Conservation (phyloP, 129 eudicot species). For the Chrysanthemum makinoi region DNA sequence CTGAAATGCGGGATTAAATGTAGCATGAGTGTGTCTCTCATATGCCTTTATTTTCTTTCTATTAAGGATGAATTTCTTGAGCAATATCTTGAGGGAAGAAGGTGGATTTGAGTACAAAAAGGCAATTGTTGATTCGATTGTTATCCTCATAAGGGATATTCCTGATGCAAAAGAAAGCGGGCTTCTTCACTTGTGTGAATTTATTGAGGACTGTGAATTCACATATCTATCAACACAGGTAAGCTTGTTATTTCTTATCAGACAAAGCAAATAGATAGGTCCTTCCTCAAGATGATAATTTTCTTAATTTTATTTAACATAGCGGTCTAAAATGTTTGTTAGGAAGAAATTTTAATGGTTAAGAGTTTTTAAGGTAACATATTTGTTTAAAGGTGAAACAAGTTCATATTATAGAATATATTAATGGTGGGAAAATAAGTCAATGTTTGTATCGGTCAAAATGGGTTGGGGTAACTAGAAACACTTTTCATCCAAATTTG, state of each 20-base stretch:
- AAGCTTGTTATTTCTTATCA: constrained; percentile 3
- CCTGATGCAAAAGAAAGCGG: constrained; percentile 99
- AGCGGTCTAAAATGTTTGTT: too few relatives aligned
- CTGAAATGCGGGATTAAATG: background rate
- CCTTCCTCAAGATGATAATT: too few relatives aligned
- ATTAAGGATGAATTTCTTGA: constrained; percentile 82
- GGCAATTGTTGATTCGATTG: constrained; percentile 96
- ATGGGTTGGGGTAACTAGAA: background rate
- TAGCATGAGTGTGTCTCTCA: constrained; percentile 12
- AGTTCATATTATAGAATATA: too few relatives aligned
- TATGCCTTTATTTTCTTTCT: constrained; percentile 4
- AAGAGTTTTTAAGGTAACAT: too few relatives aligned
- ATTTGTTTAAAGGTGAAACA: too few relatives aligned
- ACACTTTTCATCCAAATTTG: background rate
- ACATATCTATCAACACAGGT: constrained; percentile 99
- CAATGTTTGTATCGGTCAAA: background rate
- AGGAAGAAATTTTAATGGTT: too few relatives aligned
- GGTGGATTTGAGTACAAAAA: constrained; percentile 98
- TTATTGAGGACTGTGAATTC: constrained; percentile 97
- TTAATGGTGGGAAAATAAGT: too few relatives aligned
- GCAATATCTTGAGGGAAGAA: constrained; percentile 95
- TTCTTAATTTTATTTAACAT: too few relatives aligned
- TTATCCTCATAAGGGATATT: constrained; percentile 82
- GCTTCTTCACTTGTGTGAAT: constrained; percentile 94
- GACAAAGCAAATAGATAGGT: too few relatives aligned